Evolutionary conservation across 495 filamentous ascomycete genomes (phyloP).

Genomic region (Tetracladium setigerum): DNA sequence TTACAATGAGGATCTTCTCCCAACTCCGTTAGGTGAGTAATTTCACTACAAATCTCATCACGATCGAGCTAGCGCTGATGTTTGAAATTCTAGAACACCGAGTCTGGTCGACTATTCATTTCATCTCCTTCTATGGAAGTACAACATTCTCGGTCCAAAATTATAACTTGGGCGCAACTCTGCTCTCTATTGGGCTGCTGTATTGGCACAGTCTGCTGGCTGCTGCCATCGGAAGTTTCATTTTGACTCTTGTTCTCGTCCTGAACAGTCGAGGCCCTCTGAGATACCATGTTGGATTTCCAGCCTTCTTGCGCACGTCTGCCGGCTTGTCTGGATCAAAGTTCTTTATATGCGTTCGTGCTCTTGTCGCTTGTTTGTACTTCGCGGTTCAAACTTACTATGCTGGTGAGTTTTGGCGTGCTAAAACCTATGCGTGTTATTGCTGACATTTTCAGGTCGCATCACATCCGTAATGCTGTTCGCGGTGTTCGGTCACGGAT

Average conservation of each 20-base stretch:
- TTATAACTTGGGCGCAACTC: too few relatives aligned
- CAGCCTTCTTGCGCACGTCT: not conserved
- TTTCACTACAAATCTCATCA: too few relatives aligned
- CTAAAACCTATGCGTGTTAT: constrained; percentile 2
- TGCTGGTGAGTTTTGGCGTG: not conserved
- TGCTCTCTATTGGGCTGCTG: not conserved
- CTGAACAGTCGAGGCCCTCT: constrained; percentile 1
- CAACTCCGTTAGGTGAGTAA: too few relatives aligned
- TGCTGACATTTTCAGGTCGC: too few relatives aligned
- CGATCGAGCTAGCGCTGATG: too few relatives aligned
- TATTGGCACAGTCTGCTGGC: constrained; percentile 4
- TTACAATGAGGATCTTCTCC: too few relatives aligned
- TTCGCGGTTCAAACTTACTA: constrained; percentile 3
- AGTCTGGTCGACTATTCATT: too few relatives aligned
- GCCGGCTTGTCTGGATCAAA: not conserved
- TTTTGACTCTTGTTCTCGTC: constrained; percentile 2
- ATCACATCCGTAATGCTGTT: too few relatives aligned
- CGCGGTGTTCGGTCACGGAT: constrained; percentile 14
- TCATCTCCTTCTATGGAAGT: too few relatives aligned
- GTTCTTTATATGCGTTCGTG: constrained; percentile 6
- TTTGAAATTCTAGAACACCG: too few relatives aligned
- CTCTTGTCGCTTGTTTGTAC: constrained; percentile 4
- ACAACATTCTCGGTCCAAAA: too few relatives aligned
- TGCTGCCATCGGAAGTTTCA: not conserved
- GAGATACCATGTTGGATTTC: constrained; percentile 5